Evolutionary conservation across 305 asterid genomes (phyloP).

Genomic region (Euphrasia arctica): DNA sequence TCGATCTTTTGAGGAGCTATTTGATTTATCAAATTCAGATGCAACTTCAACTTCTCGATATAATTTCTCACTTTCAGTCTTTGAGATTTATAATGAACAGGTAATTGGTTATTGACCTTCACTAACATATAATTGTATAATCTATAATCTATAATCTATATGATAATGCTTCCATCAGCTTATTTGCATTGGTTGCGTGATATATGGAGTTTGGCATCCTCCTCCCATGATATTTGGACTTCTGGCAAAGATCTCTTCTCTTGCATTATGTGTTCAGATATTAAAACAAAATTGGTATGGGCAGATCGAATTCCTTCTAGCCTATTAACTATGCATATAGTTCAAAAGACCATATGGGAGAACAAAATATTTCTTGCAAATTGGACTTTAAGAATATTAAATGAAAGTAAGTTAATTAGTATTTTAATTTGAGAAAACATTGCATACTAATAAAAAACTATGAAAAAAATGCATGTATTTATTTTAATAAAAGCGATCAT

Average conservation of each 20-base stretch:
- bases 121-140: slow-evolving; percentile 15
- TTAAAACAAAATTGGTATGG: slow-evolving; percentile 1
- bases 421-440: slow-evolving; percentile 12
- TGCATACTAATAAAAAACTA: background rate
- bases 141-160: background rate
- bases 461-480: slow-evolving; percentile 6
- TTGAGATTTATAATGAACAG: slow-evolving; percentile 95
- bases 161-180: slow-evolving; percentile 21
- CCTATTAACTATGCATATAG: background rate
- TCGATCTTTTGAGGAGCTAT: slow-evolving; percentile 97
- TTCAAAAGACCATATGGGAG: background rate
- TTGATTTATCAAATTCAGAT: slow-evolving; percentile 95
- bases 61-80: slow-evolving; percentile 77
- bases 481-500: background rate
- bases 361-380: background rate
- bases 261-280: background rate
- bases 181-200: slow-evolving; percentile 11
- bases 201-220: slow-evolving; percentile 14
- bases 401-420: slow-evolving; percentile 10
- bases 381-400: background rate
- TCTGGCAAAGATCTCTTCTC: slow-evolving; percentile 12
- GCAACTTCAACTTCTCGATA: slow-evolving; percentile 81
- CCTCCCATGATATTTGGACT: slow-evolving; percentile 16
- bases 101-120: slow-evolving; percentile 75
- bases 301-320: slow-evolving; percentile 2